Evolutionary conservation across 192 early-diverging fungal species (phyloP).

Genomic region (Chytriomyces confervae): DNA sequence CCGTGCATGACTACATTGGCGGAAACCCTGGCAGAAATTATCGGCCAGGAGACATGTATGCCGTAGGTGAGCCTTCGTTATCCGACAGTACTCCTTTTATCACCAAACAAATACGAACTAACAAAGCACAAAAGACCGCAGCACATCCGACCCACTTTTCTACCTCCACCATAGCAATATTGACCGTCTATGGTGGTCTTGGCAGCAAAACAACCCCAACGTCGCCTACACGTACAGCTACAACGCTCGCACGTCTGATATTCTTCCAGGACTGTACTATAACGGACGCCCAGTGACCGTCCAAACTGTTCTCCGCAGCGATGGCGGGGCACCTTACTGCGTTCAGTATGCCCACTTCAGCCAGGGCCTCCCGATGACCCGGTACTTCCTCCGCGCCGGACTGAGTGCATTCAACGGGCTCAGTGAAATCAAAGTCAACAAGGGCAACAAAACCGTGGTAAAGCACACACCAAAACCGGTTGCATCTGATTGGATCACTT

Average conservation of each 20-base stretch:
- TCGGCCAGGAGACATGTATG: background rate
- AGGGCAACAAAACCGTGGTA: no score
- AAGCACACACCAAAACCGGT: background rate
- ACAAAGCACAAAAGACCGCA: background rate
- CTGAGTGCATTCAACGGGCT: no score
- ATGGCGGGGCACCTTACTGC: slow-evolving; percentile 6
- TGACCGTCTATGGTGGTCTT: slow-evolving; percentile 28
- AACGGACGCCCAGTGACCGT: background rate
- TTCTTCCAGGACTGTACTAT: slow-evolving; percentile 12
- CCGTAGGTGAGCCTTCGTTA: background rate
- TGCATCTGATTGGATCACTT: background rate
- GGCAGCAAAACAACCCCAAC: slow-evolving; percentile 11
- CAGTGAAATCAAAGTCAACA: no score
- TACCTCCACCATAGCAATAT: slow-evolving; percentile 32
- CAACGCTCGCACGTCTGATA: background rate
- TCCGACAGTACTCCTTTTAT: no score
- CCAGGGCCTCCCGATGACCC: no score
- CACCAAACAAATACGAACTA: no score
- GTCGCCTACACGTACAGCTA: background rate
- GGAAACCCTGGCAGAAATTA: no score
- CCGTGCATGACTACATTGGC: background rate
- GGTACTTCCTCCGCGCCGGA: no score
- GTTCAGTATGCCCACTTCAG: background rate
- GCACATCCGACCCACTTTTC: slow-evolving; percentile 34
- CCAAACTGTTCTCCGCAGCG: background rate